Evolutionary conservation across 495 filamentous ascomycete genomes (phyloP).

Genomic region (Geopyxis carbonaria): DNA sequence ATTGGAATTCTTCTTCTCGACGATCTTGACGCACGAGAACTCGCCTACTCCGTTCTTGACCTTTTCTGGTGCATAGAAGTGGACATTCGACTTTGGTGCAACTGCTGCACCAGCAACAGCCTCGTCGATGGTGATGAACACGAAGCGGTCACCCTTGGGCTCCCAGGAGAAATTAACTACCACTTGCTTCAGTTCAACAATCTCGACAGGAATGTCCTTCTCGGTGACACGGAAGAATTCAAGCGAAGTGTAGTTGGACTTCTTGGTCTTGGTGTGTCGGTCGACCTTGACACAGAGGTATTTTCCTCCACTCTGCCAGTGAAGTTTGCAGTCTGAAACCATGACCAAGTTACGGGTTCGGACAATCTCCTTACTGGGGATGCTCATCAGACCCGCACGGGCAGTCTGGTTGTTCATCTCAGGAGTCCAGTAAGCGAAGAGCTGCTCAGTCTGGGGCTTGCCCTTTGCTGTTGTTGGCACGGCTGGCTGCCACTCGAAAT

Average conservation of each 20-base stretch:
- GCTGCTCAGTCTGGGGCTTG: conserved; percentile 53
- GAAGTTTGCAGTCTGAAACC: conserved; percentile 87
- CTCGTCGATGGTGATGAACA: conserved; percentile 89
- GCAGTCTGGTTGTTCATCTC: conserved; percentile 98
- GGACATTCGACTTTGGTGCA: conserved; percentile 82
- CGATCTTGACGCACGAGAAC: conserved; percentile 82
- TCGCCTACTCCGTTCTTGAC: conserved; percentile 68
- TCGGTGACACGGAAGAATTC: conserved; percentile 95
- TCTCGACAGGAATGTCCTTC: conserved; percentile 94
- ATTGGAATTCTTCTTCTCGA: conserved; percentile 98
- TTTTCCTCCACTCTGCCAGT: conserved; percentile 86
- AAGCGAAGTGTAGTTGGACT: conserved; percentile 85
- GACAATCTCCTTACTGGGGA: conserved; percentile 82
- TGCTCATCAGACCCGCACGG: conserved; percentile 86
- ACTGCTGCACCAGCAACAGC: conserved; percentile 57
- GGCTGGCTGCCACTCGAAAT: conserved; percentile 93
- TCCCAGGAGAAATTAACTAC: conserved; percentile 99
- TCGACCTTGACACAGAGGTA: conserved; percentile 98
- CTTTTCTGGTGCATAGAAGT: conserved; percentile 94
- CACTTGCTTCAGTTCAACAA: conserved; percentile 93
- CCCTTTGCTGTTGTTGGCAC: conserved; percentile 52
- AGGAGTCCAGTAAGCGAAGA: conserved; percentile 96
- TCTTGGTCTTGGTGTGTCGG: conserved; percentile 96
- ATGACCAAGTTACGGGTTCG: conserved; percentile 94
- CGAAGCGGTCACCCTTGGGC: conserved; percentile 89